Evolutionary conservation across 75 land plant genomes (phyloP), one percentile per base, ranked within the genome.

Genomic region (Selaginella moellendorffii): DNA sequence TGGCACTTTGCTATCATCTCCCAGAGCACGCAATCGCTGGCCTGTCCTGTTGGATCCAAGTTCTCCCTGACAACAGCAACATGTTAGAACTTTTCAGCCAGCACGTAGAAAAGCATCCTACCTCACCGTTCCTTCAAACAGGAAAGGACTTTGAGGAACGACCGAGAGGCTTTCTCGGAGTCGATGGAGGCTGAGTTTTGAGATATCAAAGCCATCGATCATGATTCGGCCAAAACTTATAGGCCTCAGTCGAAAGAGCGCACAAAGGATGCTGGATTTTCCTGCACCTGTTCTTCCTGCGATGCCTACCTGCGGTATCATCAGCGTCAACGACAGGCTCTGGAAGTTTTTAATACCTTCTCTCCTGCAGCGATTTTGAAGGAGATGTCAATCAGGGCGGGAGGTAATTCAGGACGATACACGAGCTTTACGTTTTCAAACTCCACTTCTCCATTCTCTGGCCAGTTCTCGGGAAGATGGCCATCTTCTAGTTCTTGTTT

Each of bases 231-330:
- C 98, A 20, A 51, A 29, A 60, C 74, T 78, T 24, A 83, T 70
- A 30, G 90, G 87, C 10, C 59, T 78, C 8, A 93, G 83, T 61
- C 98, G 90, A 53, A 89, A 93, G 31, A 93, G 73, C 20, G 82
- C 85, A 68, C 79, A 82, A 29, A 93, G 63, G 19, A 93, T 65
- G 56, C 98, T 93, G 26, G 98, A 93, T 68, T 93, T 93, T 63
- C 98, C 98, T 65, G 98, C 96, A 28, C 96, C 98, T 24, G 98
- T 93, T 76, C 98, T 77, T 70, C 98, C 98, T 74, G 92, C 77
- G 29, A 93, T 70, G 66, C 98, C 98, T 76, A 88, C 96, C 89
- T 92, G 71, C 59, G 20, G 22, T 12, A n/a, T 95, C 95, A 88
- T n/a, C 65, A 54, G 31, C 71, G 70, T 24, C 24, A 56, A 2